Conservation (phyloP, 495 filamentous ascomycete species). For the Aspergillus ostianus region DNA sequence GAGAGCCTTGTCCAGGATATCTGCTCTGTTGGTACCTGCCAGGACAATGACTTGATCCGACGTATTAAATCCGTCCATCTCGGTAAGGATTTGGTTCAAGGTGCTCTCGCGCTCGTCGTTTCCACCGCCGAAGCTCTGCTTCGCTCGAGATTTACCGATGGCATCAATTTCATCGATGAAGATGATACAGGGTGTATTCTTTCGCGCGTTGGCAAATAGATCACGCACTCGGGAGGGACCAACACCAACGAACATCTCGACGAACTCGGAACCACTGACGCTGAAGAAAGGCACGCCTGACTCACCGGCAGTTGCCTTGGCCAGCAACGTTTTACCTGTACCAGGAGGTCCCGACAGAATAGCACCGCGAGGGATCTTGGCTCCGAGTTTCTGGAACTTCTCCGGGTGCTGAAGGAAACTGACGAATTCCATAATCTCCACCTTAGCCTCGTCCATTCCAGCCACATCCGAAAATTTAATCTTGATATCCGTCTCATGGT, state of each 20-base stretch:
- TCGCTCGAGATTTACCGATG: constrained; percentile 84
- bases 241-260: constrained; percentile 99
- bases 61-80: constrained; percentile 99
- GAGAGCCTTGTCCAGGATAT: constrained; percentile 90
- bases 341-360: constrained; percentile 95
- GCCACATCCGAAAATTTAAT: constrained; percentile 97
- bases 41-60: constrained; percentile 97
- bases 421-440: constrained; percentile 99
- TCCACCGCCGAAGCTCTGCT: constrained; percentile 75
- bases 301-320: constrained; percentile 96
- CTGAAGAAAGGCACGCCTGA: constrained; percentile 97
- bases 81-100: constrained; percentile 95
- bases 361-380: constrained; percentile 95
- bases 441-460: constrained; percentile 97
- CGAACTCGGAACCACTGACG: constrained; percentile 97
- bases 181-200: constrained; percentile 96
- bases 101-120: constrained; percentile 97
- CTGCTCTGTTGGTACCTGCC: constrained; percentile 92
- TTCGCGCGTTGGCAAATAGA: constrained; percentile 89
- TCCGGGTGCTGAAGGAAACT: constrained; percentile 90
- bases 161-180: constrained; percentile 99
- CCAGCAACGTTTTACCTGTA: constrained; percentile 96
- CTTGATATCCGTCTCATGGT: constrained; percentile 93
- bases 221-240: constrained; percentile 93
- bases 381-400: constrained; percentile 86